These are phyloP conservation scores for Pilaira anomala DNA, from an alignment of 192 early-diverging fungal genomes.

Conservation along the genomic window DNA sequence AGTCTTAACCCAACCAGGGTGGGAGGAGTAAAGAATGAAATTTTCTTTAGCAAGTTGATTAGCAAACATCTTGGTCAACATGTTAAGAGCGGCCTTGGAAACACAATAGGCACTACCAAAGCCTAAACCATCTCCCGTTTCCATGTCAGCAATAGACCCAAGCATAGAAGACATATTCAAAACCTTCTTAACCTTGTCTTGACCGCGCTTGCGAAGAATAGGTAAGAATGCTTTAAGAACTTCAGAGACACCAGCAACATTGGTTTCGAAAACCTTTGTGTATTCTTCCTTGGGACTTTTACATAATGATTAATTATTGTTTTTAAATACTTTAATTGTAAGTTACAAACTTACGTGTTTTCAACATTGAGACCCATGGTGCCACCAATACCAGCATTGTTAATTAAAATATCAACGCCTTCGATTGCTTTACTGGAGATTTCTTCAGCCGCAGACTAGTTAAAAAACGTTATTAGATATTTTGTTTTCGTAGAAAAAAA, in stretches of 20 bases:
- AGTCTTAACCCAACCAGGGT: constrained; percentile 30
- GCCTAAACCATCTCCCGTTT: background rate
- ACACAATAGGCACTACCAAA: constrained; percentile 15
- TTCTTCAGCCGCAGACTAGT: constrained; percentile 26
- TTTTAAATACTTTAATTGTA: background rate
- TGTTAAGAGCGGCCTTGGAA: constrained; percentile 30
- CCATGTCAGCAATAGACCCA: constrained; percentile 16
- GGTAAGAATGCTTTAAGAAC: constrained; percentile 15
- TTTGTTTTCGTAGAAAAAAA: background rate
- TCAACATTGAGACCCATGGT: background rate
- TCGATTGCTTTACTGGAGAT: constrained; percentile 19
- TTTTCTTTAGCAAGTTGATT: constrained; percentile 9
- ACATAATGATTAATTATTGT: background rate
- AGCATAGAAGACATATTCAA: constrained; percentile 36
- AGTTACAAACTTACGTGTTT: constrained; percentile 13
- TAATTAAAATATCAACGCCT: constrained; percentile 36
- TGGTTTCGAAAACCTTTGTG: constrained; percentile 27
- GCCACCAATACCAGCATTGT: constrained; percentile 31
- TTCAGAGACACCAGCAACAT: constrained; percentile 27
- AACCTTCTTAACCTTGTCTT: constrained; percentile 20
- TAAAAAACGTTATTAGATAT: too few species aligned
- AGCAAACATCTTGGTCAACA: constrained; percentile 21
- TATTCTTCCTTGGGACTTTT: constrained; percentile 16
- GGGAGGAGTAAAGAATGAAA: constrained; percentile 19
- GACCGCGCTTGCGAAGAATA: constrained; percentile 10